Base-by-base conservation (phyloP, 2,329 filamentous ascomycete species). In the Aspergillus thermomutatus region DNA sequence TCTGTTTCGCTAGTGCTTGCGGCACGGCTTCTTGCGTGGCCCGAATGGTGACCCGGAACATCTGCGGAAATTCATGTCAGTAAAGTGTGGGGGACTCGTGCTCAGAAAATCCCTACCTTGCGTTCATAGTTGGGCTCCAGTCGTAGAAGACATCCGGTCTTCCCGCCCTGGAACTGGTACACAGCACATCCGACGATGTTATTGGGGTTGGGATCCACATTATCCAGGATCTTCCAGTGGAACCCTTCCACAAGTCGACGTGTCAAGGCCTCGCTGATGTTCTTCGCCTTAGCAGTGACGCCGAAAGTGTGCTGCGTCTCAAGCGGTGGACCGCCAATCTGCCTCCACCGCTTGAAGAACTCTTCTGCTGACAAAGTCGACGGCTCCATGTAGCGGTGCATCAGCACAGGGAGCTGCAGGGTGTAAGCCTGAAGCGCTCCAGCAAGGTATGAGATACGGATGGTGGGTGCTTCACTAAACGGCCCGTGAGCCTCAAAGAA, bases 291-390 rank as follows among this genome's bases (percentile, higher is more conserved):
- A 27, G 81, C 82, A 1, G 79, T 75, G 10, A 93, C 72, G 0
- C 87, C 86, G 73, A 99, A 95, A 31, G 97, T 91, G 49, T 84
- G 84, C 72, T 99, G 94, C 0, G 90, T 87, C 74, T 99, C 95
- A 28, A 95, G 85, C 1, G 92, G 88, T 1, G 86, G 85, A 4
- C 90, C 91, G 11, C 94, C 94, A 66, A 99, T 97, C 77, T 99
- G 94, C 81, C 96, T 95, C 94, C 94, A 99, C 52, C 95, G 83
- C 81, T 95, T 97, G 84, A 99, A 99, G 77, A 97, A 99, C 71
- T 99, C 94, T 52, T 99, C 94, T 0, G 88, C 86, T 6, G 85
- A 85, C 41, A 99, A 80, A 55, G 94, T 88, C 0, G 94, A 92
- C 0, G 90, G 86, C 61, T 97, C 92, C 92, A 97, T 97, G 70